phyloP scores from a whole-genome alignment of 129 eudicot genomes.

The Artemisia tridentata region DNA sequence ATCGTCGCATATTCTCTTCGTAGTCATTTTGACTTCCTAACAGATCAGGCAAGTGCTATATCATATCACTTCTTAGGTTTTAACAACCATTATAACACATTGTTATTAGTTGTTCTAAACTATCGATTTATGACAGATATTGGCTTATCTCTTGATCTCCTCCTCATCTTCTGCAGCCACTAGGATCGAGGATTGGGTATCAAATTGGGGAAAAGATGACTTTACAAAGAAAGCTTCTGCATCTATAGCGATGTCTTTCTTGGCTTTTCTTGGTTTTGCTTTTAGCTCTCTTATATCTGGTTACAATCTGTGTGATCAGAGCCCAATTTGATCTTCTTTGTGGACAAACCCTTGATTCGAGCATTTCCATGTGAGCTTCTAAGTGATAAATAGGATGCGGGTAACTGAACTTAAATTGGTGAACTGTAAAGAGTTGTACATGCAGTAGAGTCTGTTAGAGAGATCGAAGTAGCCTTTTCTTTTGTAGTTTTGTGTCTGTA shows the following conservation, averaged over 20 bases:
- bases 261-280: slow-evolving; percentile 71
- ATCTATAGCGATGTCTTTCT: slow-evolving; percentile 71
- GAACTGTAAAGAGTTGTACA: slow-evolving; percentile 26
- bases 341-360: neutral
- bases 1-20: slow-evolving; percentile 45
- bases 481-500: slow-evolving; percentile 12
- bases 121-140: slow-evolving; percentile 41
- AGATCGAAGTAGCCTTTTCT: slow-evolving; percentile 12
- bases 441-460: slow-evolving; percentile 19
- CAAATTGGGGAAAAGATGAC: slow-evolving; percentile 88
- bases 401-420: slow-evolving; percentile 16
- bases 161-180: slow-evolving; percentile 91
- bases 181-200: slow-evolving; percentile 76
- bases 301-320: slow-evolving; percentile 66
- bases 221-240: slow-evolving; percentile 81
- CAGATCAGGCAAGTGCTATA: slow-evolving; percentile 81
- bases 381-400: neutral
- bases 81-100: neutral
- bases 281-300: slow-evolving; percentile 82
- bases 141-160: slow-evolving; percentile 81
- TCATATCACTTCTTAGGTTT: neutral
- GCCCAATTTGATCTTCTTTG: slow-evolving; percentile 31
- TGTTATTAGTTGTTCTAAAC: neutral
- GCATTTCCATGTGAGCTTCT: neutral
- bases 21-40: slow-evolving; percentile 59